Evolutionary conservation across 768 basidiomycete genomes (phyloP), one percentile per base, ranked within the genome.

Genomic region (Candolleomyces efflorescens): DNA sequence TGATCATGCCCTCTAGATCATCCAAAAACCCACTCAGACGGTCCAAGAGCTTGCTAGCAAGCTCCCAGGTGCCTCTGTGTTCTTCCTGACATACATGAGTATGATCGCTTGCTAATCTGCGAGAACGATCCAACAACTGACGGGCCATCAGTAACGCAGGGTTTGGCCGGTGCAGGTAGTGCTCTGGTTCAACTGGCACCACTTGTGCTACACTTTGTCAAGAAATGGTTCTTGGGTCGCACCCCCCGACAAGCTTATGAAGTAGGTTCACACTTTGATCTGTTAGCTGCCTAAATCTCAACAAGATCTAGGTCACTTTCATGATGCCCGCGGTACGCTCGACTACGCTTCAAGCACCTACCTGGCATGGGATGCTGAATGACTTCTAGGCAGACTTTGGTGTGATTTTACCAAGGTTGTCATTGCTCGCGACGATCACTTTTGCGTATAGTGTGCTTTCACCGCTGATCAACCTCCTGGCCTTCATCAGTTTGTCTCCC

Each of bases 391-490:
- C 75, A 10, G 77, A 83, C 63, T 81, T 83, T 55, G 80, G 81
- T 3, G 66, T 74, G 3, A 66, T 80, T 20, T 61, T 84, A 17
- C 82, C 82, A 13, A 71, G 78, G 15, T 65, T 83, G 43, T 82
- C 81, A 3, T 71, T 83, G 7, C 69, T 84, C 23, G 81, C 81
- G 2, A 79, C 80, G 0, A 81, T 82, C 39, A 75, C 69, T 3
- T 75, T 83, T 56, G 78, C 80, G 0, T 89, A 89, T 69, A 82
- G 79, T 59, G 77, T 87, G 26, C 76, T 88, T 53, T 81, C 82
- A 2, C 86, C 87, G 4, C 69, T 90, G 46, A 84, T 89, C 67
- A 87, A 85, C 65, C 75, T 85, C 1, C 75, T 90, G 27, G 85
- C 84, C 0, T 66, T 81, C 6, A 68, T 83, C n/a, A 80, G 85